Evolutionary conservation across 306 rosid species (phyloP), one percentile per base, ranked within the genome.

Genomic region (Rubus parviflorus): DNA sequence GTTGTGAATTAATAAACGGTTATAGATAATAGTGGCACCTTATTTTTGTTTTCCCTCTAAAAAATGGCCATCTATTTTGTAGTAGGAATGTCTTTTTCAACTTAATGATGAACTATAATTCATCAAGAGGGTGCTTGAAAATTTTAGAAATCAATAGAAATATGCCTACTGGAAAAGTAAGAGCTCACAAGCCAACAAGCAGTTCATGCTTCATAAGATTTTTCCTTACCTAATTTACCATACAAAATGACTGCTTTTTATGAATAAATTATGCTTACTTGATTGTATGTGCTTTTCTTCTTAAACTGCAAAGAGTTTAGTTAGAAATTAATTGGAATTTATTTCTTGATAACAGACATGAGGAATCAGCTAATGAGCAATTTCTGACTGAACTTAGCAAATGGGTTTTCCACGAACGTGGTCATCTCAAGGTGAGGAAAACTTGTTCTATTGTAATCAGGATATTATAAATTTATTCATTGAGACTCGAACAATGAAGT

Each of bases 391-490:
- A 90, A 83, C 80, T 95, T 70, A 88, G 92, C 93, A 95, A 95
- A 87, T 95, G 99, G 99, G 79, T 92, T 84, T 92, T 95, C 88
- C 97, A 95, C 7, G 99, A 92, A 85, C 88, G 97, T 85, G 97
- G 99, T 58, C 99, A 95, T 80, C 97, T 95, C 57, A 95, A 92
- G 96, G 99, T 95, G 82, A 79, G 93, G 68, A 79, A 68, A 54
- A 57, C 3, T 72, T 67, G 8, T 7, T 73, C 0, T 68, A 23
- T 37, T 49, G 8, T 11, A 4, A 25, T 57, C 13, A 20, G 14
- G 23, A 45, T 30, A 6, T 11, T 2, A n/a, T 22, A 17, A 19
- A n/a, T 13, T 20, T 22, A 16, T 37, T 63, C 35, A 25, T 53
- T 7, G 22, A 73, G 73, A 22, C 49, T 47, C 43, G 51, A 15